These are phyloP conservation scores for Curvularia eragrostidis DNA, from an alignment of 2,329 filamentous ascomycete genomes.

Conservation along the genomic window DNA sequence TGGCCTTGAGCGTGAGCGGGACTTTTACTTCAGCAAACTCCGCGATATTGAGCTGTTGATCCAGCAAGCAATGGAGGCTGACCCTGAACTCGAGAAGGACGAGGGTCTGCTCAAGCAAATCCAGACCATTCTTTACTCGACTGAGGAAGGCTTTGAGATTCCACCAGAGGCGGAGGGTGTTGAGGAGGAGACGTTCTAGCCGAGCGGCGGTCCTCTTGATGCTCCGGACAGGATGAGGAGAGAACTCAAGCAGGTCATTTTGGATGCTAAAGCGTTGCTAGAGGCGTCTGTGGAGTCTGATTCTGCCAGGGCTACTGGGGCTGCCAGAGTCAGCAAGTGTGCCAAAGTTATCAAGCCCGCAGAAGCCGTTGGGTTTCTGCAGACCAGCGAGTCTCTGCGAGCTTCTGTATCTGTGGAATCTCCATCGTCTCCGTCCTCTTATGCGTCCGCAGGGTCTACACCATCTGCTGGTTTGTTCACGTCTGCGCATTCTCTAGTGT, in stretches of 20 bases:
- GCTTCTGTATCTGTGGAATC: not conserved
- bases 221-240: slow-evolving; percentile 5
- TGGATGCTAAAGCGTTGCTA: slow-evolving; percentile 13
- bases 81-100: slow-evolving; percentile 92
- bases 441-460: not conserved
- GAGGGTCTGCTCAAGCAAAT: slow-evolving; percentile 95
- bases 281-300: slow-evolving; percentile 6
- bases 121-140: slow-evolving; percentile 95
- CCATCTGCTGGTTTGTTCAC: not conserved
- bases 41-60: slow-evolving; percentile 95
- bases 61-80: slow-evolving; percentile 89
- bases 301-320: not conserved
- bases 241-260: slow-evolving; percentile 8
- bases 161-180: slow-evolving; percentile 77
- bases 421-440: not conserved
- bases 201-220: slow-evolving; percentile 9
- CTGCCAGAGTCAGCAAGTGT: not conserved
- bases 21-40: slow-evolving; percentile 99
- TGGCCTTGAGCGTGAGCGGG: slow-evolving; percentile 91
- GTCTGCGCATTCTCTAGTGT: not conserved
- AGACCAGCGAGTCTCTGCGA: not conserved
- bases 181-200: slow-evolving; percentile 69
- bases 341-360: not conserved
- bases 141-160: slow-evolving; percentile 85
- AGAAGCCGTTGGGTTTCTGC: not conserved